Evolutionary conservation across 345 rosid genomes (phyloP), one percentile per base, ranked within the genome.

Genomic region (Triadica sebifera): DNA sequence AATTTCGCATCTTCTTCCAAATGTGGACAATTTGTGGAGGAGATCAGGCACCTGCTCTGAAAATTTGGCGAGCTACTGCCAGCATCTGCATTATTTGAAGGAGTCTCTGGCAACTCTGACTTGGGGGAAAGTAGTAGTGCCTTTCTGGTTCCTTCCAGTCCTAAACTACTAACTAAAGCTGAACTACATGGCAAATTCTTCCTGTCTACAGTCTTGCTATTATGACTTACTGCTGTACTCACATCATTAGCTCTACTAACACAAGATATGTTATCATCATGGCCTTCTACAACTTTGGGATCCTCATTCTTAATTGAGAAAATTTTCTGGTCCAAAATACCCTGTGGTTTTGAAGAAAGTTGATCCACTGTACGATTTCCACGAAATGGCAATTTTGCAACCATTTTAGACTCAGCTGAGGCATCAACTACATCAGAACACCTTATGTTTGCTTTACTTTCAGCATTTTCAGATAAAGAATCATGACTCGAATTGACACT

Each of bases 401-500:
- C 69, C 72, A 74, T 78, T 68, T 71, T 82, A 67, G 74, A 81
- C 77, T 81, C 84, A 71, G 70, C 84, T 12, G 84, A 77, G 67
- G 79, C 85, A 63, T 84, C 85, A 22, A 79, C 80, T 67, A 68
- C 34, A 57, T 82, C 81, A 63, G 85, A 84, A 67, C 79, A 73
- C 84, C 86, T 86, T 57, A 70, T 6, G 46, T 69, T 82, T 78
- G 80, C 83, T 85, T 86, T 89, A 74, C 89, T 93, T 73, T 89
- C 89, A 6, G 85, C 88, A 87, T 77, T 87, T 73, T 85, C 89
- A 69, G 85, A 86, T 75, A 86, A 69, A 70, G 90, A 79, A 84
- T 87, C 93, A 75, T 78, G 88, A 84, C 77, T 84, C 24, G 88
- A 84, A 80, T 75, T 81, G 66, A 81, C 86, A 76, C 80, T 76